phyloP scores from a whole-genome alignment of 1,284 basidiomycete genomes.

The Amylostereum chailletii region DNA sequence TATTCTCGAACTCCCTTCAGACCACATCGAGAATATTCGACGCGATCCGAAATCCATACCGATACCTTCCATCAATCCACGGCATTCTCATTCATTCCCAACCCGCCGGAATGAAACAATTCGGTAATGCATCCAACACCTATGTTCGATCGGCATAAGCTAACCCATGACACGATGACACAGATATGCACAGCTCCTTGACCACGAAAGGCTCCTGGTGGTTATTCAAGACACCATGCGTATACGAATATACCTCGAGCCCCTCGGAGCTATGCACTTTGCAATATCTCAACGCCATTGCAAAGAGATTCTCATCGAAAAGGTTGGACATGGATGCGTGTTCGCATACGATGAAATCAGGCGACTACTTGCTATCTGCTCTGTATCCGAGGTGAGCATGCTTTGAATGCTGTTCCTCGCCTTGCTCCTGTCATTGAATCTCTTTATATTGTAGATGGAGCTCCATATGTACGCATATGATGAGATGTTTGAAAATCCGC shows the following conservation, averaged over 20 bases:
- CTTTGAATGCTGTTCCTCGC: too few relatives aligned
- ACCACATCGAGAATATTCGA: slow-evolving; percentile 34
- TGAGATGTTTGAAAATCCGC: slow-evolving; percentile 28
- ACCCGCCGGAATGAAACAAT: too few relatives aligned
- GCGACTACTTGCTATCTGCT: slow-evolving; percentile 24
- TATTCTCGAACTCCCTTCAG: slow-evolving; percentile 27
- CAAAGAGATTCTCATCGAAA: slow-evolving; percentile 23
- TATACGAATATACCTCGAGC: too few relatives aligned
- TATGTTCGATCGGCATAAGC: too few relatives aligned
- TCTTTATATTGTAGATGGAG: slow-evolving; percentile 19
- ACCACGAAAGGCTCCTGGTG: slow-evolving; percentile 22
- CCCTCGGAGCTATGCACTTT: too few relatives aligned
- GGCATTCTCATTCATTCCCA: too few relatives aligned
- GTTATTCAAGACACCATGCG: too few relatives aligned
- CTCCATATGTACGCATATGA: slow-evolving; percentile 39
- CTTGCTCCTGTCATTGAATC: too few relatives aligned
- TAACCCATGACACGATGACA: neutral
- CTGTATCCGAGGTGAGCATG: too few relatives aligned
- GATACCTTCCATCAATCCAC: too few relatives aligned
- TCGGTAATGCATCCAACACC: too few relatives aligned
- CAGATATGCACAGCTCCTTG: slow-evolving; percentile 30
- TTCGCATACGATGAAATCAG: slow-evolving; percentile 43
- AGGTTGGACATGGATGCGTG: slow-evolving; percentile 32
- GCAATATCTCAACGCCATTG: too few relatives aligned
- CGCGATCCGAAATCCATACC: slow-evolving; percentile 17